These are phyloP conservation scores for Aureobasidium musti DNA, from an alignment of 2,329 filamentous ascomycete species.

Conservation along the genomic window DNA sequence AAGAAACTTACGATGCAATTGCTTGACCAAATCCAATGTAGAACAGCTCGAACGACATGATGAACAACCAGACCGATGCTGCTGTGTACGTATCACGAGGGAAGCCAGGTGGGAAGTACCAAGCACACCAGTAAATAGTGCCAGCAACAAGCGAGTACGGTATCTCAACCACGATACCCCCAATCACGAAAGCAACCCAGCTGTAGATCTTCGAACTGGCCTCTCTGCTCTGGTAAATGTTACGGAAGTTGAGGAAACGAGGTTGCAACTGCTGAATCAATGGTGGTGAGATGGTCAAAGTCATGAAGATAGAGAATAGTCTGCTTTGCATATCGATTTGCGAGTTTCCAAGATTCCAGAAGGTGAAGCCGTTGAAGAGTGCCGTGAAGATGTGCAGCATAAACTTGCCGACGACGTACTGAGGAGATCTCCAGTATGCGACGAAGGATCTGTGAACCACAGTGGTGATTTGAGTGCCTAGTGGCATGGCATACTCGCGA, in stretches of 20 bases:
- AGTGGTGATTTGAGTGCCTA: slow-evolving; percentile 74
- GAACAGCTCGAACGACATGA: slow-evolving; percentile 71
- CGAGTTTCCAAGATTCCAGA: slow-evolving; percentile 49
- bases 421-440: slow-evolving; percentile 80
- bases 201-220: slow-evolving; percentile 78
- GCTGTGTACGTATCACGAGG: slow-evolving; percentile 55
- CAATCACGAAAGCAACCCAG: slow-evolving; percentile 70
- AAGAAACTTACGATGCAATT: slow-evolving; percentile 54
- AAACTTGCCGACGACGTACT: slow-evolving; percentile 84
- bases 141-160: slow-evolving; percentile 59
- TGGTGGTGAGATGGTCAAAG: slow-evolving; percentile 71
- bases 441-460: slow-evolving; percentile 73
- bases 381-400: slow-evolving; percentile 79
- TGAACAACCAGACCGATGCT: slow-evolving; percentile 64
- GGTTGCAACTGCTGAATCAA: slow-evolving; percentile 78
- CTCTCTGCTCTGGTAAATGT: slow-evolving; percentile 71
- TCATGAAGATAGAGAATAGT: slow-evolving; percentile 76
- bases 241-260: slow-evolving; percentile 64
- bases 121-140: slow-evolving; percentile 57
- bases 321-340: slow-evolving; percentile 47
- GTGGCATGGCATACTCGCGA: slow-evolving; percentile 79
- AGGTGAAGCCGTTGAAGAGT: slow-evolving; percentile 78
- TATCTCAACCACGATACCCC: slow-evolving; percentile 66
- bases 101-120: slow-evolving; percentile 59
- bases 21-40: slow-evolving; percentile 67